Conservation (phyloP, 306 rosid species). For the Cyclanthera cordifolia region DNA sequence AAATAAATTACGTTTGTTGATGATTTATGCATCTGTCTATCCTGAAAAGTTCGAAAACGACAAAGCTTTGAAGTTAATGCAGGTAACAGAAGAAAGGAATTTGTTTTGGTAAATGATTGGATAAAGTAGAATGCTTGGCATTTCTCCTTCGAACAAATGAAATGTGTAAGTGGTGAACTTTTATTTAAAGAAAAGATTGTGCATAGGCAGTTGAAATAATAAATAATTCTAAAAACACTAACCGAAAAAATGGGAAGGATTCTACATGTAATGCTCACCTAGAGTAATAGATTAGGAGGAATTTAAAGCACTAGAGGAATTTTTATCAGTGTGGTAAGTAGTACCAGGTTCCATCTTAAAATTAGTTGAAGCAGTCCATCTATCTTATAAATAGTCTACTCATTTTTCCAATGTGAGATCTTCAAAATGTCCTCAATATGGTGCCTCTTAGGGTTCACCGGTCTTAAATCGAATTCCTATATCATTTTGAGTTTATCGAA, state of each 20-base stretch:
- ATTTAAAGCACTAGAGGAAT: background rate
- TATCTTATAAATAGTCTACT: no score
- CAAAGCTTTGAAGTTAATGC: conserved; percentile 78
- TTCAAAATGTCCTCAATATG: no score
- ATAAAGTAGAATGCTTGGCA: background rate
- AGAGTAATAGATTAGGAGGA: background rate
- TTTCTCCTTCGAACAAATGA: background rate
- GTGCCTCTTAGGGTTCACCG: no score
- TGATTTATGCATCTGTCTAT: conserved; percentile 70
- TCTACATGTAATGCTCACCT: background rate
- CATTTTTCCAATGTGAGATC: no score
- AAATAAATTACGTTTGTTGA: conserved; percentile 77
- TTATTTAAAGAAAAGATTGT: background rate
- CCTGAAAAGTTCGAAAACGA: conserved; percentile 94
- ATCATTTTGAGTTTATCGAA: no score
- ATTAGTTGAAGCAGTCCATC: no score
- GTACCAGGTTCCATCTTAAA: no score
- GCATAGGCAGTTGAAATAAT: background rate
- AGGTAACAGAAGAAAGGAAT: conserved; percentile 37
- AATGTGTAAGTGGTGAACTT: background rate
- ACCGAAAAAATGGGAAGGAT: background rate
- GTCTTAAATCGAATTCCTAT: no score
- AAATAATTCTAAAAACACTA: background rate
- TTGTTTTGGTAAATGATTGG: conserved; percentile 5
- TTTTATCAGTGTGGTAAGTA: background rate